A percentile compares a stretch with the other conserved stretches of the same genome.
Conservation (phyloP, 768 basidiomycete species). For the Paxillus rubicundulus region DNA sequence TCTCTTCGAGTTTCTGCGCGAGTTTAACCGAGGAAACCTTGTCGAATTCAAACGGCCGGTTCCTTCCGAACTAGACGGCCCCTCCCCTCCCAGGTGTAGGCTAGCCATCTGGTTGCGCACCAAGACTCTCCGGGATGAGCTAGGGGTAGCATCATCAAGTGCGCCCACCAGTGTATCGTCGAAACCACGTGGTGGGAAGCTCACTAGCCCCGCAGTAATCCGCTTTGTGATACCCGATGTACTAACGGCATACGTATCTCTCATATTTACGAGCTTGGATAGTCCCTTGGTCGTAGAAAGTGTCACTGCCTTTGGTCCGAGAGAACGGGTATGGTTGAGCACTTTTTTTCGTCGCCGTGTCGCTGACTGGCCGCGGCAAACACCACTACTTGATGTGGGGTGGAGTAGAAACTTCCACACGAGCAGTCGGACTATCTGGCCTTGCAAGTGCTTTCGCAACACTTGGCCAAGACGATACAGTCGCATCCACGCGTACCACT, state of each 20-base stretch:
- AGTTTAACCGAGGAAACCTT: constrained; percentile 45
- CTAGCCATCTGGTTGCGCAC: constrained; percentile 57
- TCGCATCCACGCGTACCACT: constrained; percentile 51
- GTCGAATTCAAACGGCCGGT: constrained; percentile 9
- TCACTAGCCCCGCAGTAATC: constrained; percentile 38
- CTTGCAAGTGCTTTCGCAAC: constrained; percentile 64
- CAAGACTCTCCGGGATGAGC: constrained; percentile 9
- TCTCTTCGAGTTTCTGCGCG: constrained; percentile 53
- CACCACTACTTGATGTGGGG: not conserved
- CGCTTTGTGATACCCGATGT: constrained; percentile 66
- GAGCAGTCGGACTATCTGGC: constrained; percentile 65
- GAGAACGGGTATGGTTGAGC: constrained; percentile 53
- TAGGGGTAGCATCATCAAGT: not conserved
- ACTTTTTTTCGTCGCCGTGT: not conserved
- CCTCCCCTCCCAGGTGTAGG: constrained; percentile 26
- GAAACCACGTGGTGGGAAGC: constrained; percentile 6
- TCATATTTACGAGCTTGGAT: constrained; percentile 37
- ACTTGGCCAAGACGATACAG: constrained; percentile 59
- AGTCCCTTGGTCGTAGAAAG: constrained; percentile 54
- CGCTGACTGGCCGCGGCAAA: not conserved
- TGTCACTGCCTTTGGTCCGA: constrained; percentile 67
- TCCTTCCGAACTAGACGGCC: not conserved
- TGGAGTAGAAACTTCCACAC: constrained; percentile 58
- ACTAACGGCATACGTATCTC: constrained; percentile 59
- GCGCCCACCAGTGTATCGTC: constrained; percentile 2